Evolutionary conservation across 768 basidiomycete genomes (phyloP), one percentile per base, ranked within the genome.

Genomic region (Kwoniella europaea): DNA sequence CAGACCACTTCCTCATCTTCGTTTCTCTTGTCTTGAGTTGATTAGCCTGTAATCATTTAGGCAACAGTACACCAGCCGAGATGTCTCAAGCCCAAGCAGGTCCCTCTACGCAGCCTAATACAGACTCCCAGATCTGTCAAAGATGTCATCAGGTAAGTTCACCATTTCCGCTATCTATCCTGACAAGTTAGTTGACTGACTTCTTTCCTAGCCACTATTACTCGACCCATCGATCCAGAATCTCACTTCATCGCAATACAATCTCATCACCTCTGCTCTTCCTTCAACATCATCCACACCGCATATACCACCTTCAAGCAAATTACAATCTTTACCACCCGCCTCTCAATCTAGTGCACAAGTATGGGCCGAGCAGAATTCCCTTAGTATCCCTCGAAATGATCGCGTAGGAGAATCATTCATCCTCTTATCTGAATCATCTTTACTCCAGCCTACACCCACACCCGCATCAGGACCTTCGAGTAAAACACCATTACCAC

Each of bases 161-260:
- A n/a, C n/a, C n/a, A n/a, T n/a, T n/a, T n/a, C n/a, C n/a, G n/a
- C n/a, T n/a, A n/a, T n/a, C n/a, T 16, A 29, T 10, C 46, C 46
- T 18, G 1, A 50, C 13, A 50, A 15, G 3, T 50, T 18, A 15
- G 3, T 50, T 18, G 10, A 18, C 66, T 74, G 57, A 9, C 42
- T 54, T 18, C 24, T 18, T 41, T 9, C n/a, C 18, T 61, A 95
- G 79, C 92, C 92, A 6, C 85, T 97, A 43, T 90, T 93, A 89
- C 88, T 94, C 75, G 95, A 98, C 86, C 90, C 90, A n/a, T 94
- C 94, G n/a, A 86, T 97, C 15, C 87, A 91, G 60, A 91, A 93
- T 80, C 86, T 96, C 66, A 89, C 91, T 4, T 93, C 91, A 22
- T 92, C 93, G 15, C 90, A 91, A 35, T 92, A 94, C 84, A 92